Evolutionary conservation across 192 early-diverging fungal genomes (phyloP).

Genomic region (Gonapodya prolifera): DNA sequence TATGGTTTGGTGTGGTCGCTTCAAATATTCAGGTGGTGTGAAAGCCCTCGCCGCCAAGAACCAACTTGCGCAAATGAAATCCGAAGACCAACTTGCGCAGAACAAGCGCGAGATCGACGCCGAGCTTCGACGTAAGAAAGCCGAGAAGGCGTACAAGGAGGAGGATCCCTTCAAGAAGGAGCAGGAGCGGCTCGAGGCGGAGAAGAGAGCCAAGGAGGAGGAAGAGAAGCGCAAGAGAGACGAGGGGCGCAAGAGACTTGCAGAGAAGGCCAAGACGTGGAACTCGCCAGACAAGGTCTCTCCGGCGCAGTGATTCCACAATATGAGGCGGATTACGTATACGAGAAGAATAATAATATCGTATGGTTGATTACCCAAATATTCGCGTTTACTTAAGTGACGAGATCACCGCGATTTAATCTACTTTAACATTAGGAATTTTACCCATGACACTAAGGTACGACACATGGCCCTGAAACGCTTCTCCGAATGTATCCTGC

Average conservation of each 20-base stretch:
- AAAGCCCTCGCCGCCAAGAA: not conserved
- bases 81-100: not conserved
- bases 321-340: too few relatives aligned
- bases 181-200: not conserved
- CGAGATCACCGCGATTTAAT: too few relatives aligned
- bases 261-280: not conserved
- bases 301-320: not conserved
- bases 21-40: not conserved
- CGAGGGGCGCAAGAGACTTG: not conserved
- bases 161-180: not conserved
- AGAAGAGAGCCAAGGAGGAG: not conserved
- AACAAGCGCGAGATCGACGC: not conserved
- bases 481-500: conserved; percentile 32
- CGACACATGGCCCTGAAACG: conserved; percentile 26
- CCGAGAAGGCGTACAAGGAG: not conserved
- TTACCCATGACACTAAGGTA: conserved; percentile 28
- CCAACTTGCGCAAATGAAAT: not conserved
- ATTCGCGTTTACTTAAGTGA: too few relatives aligned
- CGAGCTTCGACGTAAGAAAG: not conserved
- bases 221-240: not conserved
- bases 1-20: too few relatives aligned
- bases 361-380: too few relatives aligned
- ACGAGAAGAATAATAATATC: too few relatives aligned
- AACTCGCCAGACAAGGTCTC: not conserved
- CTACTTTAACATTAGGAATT: too few relatives aligned